Percentiles rank a stretch among this genome's conserved stretches.
These are phyloP conservation scores for Camillea tinctor DNA, from an alignment of 2,329 filamentous ascomycete species.

Conservation along the genomic window DNA sequence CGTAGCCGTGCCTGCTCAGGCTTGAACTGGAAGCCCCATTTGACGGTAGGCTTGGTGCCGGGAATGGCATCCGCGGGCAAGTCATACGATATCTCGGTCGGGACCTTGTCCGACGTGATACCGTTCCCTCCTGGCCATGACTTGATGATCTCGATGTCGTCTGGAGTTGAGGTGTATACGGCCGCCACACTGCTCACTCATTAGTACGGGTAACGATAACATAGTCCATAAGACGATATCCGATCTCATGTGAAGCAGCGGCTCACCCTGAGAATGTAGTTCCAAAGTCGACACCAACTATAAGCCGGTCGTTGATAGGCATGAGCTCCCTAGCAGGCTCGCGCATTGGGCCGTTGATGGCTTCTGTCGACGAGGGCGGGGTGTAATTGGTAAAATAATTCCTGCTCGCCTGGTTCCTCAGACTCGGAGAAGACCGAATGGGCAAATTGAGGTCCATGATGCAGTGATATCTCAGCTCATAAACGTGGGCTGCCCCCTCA, in stretches of 20 bases:
- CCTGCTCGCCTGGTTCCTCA: slow-evolving; percentile 54
- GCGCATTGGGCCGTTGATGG: slow-evolving; percentile 60
- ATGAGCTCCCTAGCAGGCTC: slow-evolving; percentile 53
- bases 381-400: slow-evolving; percentile 57
- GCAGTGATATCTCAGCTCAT: slow-evolving; percentile 5
- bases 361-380: slow-evolving; percentile 57
- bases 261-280: slow-evolving; percentile 79
- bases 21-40: slow-evolving; percentile 83
- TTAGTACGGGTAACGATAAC: slow-evolving; percentile 12
- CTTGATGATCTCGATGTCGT: slow-evolving; percentile 82
- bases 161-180: slow-evolving; percentile 72
- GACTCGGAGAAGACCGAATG: slow-evolving; percentile 46
- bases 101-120: slow-evolving; percentile 86
- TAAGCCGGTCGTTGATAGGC: slow-evolving; percentile 60
- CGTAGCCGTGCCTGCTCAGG: slow-evolving; percentile 73
- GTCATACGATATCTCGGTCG: slow-evolving; percentile 72
- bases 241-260: background rate
- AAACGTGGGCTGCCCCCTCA: background rate
- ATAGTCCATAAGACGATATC: background rate
- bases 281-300: slow-evolving; percentile 79
- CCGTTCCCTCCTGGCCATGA: slow-evolving; percentile 81
- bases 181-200: slow-evolving; percentile 57
- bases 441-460: slow-evolving; percentile 53
- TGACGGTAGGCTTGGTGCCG: slow-evolving; percentile 50
- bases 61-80: slow-evolving; percentile 37